Evolutionary conservation across 2,329 filamentous ascomycete species (phyloP).

Genomic region (Colletotrichum sp.): DNA sequence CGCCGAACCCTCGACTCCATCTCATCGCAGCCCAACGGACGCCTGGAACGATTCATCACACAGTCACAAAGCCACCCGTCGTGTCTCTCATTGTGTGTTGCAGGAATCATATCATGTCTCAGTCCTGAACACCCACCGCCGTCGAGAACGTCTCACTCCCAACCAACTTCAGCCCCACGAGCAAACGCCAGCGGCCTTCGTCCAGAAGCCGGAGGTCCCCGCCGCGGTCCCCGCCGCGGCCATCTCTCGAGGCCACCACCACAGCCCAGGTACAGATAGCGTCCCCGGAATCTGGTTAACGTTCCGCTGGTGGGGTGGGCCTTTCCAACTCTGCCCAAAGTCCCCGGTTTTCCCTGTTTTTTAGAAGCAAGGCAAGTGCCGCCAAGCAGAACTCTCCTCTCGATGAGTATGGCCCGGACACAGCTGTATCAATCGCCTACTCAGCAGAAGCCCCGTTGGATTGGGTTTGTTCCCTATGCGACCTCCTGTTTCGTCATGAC

Average conservation of each 20-base stretch:
- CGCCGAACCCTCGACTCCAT: not conserved
- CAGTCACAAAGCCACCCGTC: not conserved
- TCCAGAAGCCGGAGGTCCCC: not conserved
- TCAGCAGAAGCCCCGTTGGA: not conserved
- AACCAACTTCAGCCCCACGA: not conserved
- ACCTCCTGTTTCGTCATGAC: not conserved
- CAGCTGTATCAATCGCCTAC: not conserved
- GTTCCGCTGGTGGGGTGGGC: not conserved
- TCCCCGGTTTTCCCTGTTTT: not conserved
- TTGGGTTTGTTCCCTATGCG: not conserved
- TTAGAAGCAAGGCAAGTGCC: too few relatives aligned
- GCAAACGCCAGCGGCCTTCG: not conserved
- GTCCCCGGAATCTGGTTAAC: constrained; percentile 5
- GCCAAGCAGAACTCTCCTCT: not conserved
- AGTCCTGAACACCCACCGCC: not conserved
- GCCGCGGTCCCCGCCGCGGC: not conserved
- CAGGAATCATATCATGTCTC: not conserved
- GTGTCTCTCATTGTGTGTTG: not conserved
- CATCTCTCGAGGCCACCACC: not conserved
- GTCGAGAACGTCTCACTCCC: not conserved
- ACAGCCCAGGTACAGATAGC: not conserved
- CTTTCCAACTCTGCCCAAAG: not conserved
- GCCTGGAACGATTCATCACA: not conserved
- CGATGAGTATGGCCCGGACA: not conserved
- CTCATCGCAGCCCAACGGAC: not conserved